Conservation (phyloP, 371 early-diverging fungal species). For the Circinella minor region DNA sequence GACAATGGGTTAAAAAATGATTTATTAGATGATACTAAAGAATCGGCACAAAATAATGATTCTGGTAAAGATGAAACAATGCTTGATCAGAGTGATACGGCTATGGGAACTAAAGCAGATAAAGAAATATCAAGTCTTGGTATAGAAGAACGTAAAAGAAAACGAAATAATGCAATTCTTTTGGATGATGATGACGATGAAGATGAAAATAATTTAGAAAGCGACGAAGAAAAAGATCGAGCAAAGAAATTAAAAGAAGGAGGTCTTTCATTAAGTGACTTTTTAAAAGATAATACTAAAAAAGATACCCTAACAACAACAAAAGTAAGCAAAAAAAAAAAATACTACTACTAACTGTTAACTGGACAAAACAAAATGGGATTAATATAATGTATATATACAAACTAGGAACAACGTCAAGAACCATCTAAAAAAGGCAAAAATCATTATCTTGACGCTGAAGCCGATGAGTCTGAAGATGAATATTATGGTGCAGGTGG, state of each 20-base stretch:
- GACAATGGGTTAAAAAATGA: conserved; percentile 2
- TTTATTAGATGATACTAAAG: neutral
- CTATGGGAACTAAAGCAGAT: neutral
- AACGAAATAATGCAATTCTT: conserved; percentile 7
- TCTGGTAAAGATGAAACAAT: neutral
- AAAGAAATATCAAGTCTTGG: neutral
- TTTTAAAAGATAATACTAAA: conserved; percentile 1
- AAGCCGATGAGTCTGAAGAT: conserved; percentile 57
- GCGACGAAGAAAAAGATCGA: conserved; percentile 10
- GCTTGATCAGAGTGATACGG: neutral
- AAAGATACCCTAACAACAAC: conserved; percentile 1
- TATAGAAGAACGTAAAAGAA: conserved; percentile 8
- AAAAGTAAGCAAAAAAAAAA: neutral
- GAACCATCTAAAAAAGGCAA: conserved; percentile 10
- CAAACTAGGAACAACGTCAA: neutral
- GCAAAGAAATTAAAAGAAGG: conserved; percentile 14
- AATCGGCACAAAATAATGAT: neutral
- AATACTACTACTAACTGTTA: no score
- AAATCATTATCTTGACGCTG: conserved; percentile 44
- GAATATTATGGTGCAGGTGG: conserved; percentile 53
- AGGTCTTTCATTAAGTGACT: conserved; percentile 18
- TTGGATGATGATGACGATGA: conserved; percentile 18
- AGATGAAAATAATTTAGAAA: conserved; percentile 6
- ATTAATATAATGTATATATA: no score
- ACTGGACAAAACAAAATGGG: no score